A percentile compares a stretch with the other conserved stretches of the same genome.
These are phyloP conservation scores for Diaporthe velutina DNA, from an alignment of 2,329 filamentous ascomycete genomes.

Conservation along the genomic window DNA sequence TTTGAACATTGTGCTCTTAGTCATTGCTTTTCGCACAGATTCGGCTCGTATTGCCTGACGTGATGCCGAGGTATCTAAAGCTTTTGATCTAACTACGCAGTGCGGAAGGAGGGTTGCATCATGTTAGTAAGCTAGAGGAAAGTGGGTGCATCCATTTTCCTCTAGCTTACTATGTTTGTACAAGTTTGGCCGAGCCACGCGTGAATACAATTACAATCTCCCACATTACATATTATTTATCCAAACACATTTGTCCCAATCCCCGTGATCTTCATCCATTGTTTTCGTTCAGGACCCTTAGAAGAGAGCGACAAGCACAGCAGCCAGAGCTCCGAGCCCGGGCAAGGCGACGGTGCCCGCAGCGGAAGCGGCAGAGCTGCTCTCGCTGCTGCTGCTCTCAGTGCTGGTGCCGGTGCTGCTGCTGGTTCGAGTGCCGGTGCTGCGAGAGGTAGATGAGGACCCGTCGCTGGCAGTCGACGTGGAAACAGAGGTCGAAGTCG, in stretches of 20 bases:
- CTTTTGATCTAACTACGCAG: neutral
- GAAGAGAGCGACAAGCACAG: conserved; percentile 17
- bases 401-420: neutral
- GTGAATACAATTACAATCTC: conserved; percentile 23
- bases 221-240: conserved; percentile 27
- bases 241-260: neutral
- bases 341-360: conserved; percentile 17
- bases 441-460: conserved; percentile 15
- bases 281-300: neutral
- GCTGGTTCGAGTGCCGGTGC: conserved; percentile 15
- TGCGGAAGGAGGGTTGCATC: neutral
- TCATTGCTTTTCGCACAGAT: neutral
- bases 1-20: too few species aligned
- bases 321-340: conserved; percentile 22
- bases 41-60: neutral
- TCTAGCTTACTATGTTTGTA: too few species aligned
- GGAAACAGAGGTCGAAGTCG: conserved; percentile 1
- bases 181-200: neutral
- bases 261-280: neutral
- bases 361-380: conserved; percentile 15
- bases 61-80: neutral
- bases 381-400: conserved; percentile 27
- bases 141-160: too few species aligned
- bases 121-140: too few species aligned
- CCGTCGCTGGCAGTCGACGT: neutral